phyloP scores from a whole-genome alignment of 805 yeast genomes.

The Starmerella potacharoeniae region DNA sequence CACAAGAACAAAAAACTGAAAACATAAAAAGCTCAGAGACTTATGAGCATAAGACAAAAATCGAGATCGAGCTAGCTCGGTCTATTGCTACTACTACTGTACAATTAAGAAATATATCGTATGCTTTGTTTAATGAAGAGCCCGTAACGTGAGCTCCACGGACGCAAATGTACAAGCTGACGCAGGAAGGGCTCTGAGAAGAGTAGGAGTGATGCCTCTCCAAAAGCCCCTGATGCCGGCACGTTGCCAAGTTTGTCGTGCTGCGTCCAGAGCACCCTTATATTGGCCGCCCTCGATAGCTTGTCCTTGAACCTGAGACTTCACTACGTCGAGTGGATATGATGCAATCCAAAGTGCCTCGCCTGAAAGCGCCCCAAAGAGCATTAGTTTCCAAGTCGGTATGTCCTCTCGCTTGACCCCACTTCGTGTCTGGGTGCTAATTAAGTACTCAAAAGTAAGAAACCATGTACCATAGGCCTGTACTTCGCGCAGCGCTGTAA shows the following conservation, averaged over 20 bases:
- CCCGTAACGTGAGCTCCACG: constrained; percentile 54
- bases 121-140: constrained; percentile 21
- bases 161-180: constrained; percentile 72
- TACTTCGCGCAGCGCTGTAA: constrained; percentile 48
- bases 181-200: constrained; percentile 52
- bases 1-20: not conserved
- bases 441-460: constrained; percentile 48
- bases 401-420: constrained; percentile 35
- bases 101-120: not conserved
- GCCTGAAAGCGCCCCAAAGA: constrained; percentile 57
- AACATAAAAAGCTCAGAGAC: not conserved
- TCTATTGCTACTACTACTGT: not conserved
- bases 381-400: constrained; percentile 44
- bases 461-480: constrained; percentile 74
- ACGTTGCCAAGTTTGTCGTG: constrained; percentile 34
- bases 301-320: constrained; percentile 49
- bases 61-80: no score
- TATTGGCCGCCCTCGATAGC: constrained; percentile 31
- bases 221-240: constrained; percentile 43
- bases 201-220: constrained; percentile 46
- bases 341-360: constrained; percentile 60
- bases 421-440: constrained; percentile 25
- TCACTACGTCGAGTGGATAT: constrained; percentile 54
- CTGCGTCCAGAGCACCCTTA: constrained; percentile 34
- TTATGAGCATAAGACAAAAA: not conserved